Conservation (phyloP, 768 basidiomycete species). For the Leccinellum albellum region DNA sequence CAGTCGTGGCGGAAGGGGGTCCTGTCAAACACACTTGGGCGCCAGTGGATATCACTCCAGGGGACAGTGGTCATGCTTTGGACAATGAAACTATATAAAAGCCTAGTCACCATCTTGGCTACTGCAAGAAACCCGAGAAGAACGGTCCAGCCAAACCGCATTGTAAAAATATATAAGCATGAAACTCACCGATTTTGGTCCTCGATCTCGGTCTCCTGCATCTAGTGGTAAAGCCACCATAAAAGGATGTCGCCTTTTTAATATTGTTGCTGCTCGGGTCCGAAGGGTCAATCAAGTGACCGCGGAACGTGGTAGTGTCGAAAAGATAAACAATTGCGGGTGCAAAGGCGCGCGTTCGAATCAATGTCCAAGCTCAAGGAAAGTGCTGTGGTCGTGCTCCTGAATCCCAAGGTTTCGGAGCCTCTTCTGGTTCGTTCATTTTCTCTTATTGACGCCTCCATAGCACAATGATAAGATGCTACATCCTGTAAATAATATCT, state of each 20-base stretch:
- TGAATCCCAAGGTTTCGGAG: slow-evolving; percentile 84
- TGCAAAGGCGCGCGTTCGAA: slow-evolving; percentile 92
- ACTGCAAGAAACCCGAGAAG: slow-evolving; percentile 17
- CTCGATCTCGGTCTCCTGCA: slow-evolving; percentile 51
- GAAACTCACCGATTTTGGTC: slow-evolving; percentile 79
- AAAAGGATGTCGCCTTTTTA: slow-evolving; percentile 79
- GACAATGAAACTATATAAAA: slow-evolving; percentile 23
- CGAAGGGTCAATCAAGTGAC: slow-evolving; percentile 59
- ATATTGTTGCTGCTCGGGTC: slow-evolving; percentile 87
- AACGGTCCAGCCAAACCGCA: slow-evolving; percentile 32
- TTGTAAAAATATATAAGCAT: slow-evolving; percentile 82
- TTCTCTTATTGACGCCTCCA: not conserved
- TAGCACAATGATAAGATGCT: slow-evolving; percentile 47
- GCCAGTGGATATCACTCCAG: slow-evolving; percentile 49
- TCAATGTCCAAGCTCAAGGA: slow-evolving; percentile 78
- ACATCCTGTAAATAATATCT: slow-evolving; percentile 75
- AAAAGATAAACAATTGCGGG: slow-evolving; percentile 79
- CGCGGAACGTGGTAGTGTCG: slow-evolving; percentile 46
- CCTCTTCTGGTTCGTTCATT: slow-evolving; percentile 66
- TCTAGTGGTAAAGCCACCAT: slow-evolving; percentile 55
- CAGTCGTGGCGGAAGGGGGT: slow-evolving; percentile 89
- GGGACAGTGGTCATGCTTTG: slow-evolving; percentile 41
- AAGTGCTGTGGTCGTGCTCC: slow-evolving; percentile 84
- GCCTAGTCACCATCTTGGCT: not conserved
- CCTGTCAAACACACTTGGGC: slow-evolving; percentile 70